phyloP scores from a whole-genome alignment of 495 filamentous ascomycete genomes.

The Penicillium coffeae region DNA sequence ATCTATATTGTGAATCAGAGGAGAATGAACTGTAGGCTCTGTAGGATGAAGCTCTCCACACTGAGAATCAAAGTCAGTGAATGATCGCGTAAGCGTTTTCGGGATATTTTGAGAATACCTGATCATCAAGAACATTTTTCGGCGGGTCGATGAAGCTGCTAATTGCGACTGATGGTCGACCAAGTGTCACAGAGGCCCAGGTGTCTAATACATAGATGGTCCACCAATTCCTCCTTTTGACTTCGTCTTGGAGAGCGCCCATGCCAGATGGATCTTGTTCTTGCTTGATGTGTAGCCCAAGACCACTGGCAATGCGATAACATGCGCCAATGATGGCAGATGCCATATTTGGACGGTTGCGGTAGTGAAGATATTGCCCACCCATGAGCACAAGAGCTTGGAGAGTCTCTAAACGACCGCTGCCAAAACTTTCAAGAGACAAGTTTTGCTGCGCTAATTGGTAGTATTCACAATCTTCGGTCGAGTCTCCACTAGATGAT shows the following conservation, averaged over 20 bases:
- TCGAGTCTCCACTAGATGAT: slow-evolving; percentile 64
- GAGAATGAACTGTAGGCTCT: not conserved
- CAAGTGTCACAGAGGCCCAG: slow-evolving; percentile 72
- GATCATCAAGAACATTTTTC: slow-evolving; percentile 56
- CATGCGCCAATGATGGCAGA: slow-evolving; percentile 50
- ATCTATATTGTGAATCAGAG: slow-evolving; percentile 47
- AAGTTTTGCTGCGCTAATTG: slow-evolving; percentile 65
- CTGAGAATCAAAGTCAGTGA: not conserved
- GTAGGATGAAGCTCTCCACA: not conserved
- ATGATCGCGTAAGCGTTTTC: too few relatives aligned
- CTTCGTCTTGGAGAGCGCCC: slow-evolving; percentile 43
- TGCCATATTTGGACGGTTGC: slow-evolving; percentile 71
- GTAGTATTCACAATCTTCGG: slow-evolving; percentile 70
- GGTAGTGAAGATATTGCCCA: slow-evolving; percentile 73
- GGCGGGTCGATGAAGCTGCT: slow-evolving; percentile 66
- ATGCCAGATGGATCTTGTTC: slow-evolving; percentile 35
- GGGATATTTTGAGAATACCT: not conserved
- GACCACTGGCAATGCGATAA: slow-evolving; percentile 62
- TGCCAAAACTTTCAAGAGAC: slow-evolving; percentile 42
- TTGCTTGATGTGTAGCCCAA: slow-evolving; percentile 60
- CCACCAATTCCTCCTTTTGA: slow-evolving; percentile 75
- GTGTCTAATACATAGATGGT: slow-evolving; percentile 75
- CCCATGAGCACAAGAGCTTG: slow-evolving; percentile 66
- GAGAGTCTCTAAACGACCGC: slow-evolving; percentile 63
- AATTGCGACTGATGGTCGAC: slow-evolving; percentile 75